Evolutionary conservation across 164 flowering plant genomes (phyloP).

Genomic region (Pachysandra terminalis): DNA sequence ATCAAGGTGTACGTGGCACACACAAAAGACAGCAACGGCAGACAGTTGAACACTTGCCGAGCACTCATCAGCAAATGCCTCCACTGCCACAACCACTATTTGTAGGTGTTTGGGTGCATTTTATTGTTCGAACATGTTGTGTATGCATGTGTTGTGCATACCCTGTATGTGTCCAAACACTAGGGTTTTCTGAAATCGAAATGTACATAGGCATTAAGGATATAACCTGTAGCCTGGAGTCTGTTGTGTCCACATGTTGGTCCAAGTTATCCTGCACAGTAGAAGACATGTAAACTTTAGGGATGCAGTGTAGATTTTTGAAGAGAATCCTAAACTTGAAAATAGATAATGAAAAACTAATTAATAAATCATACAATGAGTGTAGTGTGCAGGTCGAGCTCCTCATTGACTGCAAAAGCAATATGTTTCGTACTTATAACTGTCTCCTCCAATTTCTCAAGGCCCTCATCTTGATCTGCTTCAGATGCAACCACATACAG

Average conservation of each 20-base stretch:
- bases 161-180: too few relatives aligned
- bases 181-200: neutral
- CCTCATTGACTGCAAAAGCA: conserved; percentile 87
- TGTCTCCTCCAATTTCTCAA: conserved; percentile 77
- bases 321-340: neutral
- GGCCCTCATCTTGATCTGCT: conserved; percentile 94
- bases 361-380: conserved; percentile 57
- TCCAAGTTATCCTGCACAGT: conserved; percentile 73
- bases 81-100: too few relatives aligned
- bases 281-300: neutral
- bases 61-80: too few relatives aligned
- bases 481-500: neutral
- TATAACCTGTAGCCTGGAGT: conserved; percentile 63
- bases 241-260: conserved; percentile 70
- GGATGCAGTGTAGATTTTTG: neutral
- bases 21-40: too few relatives aligned
- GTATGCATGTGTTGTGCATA: too few relatives aligned
- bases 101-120: too few relatives aligned
- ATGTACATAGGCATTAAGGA: neutral
- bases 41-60: too few relatives aligned
- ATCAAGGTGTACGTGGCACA: too few relatives aligned
- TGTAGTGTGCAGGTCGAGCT: conserved; percentile 69
- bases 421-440: conserved; percentile 83
- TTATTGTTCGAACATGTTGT: too few relatives aligned
- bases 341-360: neutral